Percentiles rank a stretch among this genome's conserved stretches.
Evolutionary conservation across 495 filamentous ascomycete genomes (phyloP).

Genomic region (Chaetomium fimeti): DNA sequence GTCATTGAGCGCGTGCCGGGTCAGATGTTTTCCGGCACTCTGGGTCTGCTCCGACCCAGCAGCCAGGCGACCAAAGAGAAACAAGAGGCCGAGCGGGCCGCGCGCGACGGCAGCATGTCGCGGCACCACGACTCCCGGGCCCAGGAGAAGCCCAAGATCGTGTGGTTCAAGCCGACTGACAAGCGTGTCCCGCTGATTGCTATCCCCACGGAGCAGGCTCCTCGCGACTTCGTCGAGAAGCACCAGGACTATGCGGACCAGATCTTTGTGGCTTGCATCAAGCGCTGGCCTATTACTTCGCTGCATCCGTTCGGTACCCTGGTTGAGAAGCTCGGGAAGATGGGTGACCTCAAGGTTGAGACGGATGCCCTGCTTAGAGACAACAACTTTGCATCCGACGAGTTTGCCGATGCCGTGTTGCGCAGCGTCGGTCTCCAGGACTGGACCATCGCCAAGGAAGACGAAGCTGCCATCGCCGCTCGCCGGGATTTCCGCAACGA

Average conservation of each 20-base stretch:
- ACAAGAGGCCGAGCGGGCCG: conserved; percentile 92
- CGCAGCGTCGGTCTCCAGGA: conserved; percentile 90
- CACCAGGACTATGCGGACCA: conserved; percentile 96
- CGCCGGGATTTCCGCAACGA: conserved; percentile 91
- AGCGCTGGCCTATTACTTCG: conserved; percentile 99
- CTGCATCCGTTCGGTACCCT: conserved; percentile 97
- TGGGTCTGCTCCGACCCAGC: conserved; percentile 89
- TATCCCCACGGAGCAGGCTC: conserved; percentile 96
- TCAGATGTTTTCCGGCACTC: conserved; percentile 98
- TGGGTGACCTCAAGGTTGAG: conserved; percentile 95
- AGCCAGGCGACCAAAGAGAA: conserved; percentile 99
- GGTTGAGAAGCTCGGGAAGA: conserved; percentile 94
- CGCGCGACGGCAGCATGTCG: conserved; percentile 75
- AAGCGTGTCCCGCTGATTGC: conserved; percentile 98
- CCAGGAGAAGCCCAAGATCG: conserved; percentile 98
- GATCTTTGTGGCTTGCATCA: conserved; percentile 98
- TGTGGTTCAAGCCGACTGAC: conserved; percentile 99
- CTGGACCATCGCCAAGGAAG: conserved; percentile 82
- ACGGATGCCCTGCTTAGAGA: conserved; percentile 95
- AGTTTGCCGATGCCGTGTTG: conserved; percentile 93
- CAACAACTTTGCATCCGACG: conserved; percentile 97
- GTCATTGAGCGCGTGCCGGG: conserved; percentile 95
- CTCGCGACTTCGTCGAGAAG: conserved; percentile 96
- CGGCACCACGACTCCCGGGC: conserved; percentile 75
- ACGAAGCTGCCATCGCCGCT: conserved; percentile 66